Evolutionary conservation across 257 asterid genomes (phyloP).

Genomic region (Gynochthodes officinalis): DNA sequence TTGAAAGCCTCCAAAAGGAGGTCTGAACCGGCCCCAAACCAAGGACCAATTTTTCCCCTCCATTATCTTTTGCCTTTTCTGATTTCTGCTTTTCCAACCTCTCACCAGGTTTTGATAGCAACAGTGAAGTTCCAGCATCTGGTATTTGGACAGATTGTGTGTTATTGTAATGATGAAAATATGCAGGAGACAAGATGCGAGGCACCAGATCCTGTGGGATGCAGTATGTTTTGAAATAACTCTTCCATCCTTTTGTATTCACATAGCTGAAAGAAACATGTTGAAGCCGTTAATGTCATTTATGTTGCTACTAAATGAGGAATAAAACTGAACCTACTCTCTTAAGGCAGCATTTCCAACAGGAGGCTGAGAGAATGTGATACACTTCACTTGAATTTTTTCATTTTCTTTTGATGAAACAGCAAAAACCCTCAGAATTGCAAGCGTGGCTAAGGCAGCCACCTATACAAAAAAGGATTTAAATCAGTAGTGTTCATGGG

Average conservation of each 20-base stretch:
- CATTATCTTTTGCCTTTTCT: constrained; percentile 54
- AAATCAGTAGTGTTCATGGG: constrained; percentile 15
- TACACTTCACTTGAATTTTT: constrained; percentile 86
- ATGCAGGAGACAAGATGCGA: constrained; percentile 97
- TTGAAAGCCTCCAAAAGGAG: constrained; percentile 95
- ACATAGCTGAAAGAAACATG: constrained; percentile 65
- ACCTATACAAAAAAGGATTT: constrained; percentile 51
- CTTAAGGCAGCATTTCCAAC: constrained; percentile 97
- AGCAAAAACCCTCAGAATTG: constrained; percentile 84
- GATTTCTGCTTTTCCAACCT: constrained; percentile 51
- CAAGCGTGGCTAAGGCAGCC: constrained; percentile 94
- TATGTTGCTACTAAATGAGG: not conserved
- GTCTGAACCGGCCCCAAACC: constrained; percentile 98
- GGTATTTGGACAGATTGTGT: constrained; percentile 36
- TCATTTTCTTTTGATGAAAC: constrained; percentile 79
- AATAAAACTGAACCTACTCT: constrained; percentile 55
- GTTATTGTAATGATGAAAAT: constrained; percentile 93
- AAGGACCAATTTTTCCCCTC: constrained; percentile 84
- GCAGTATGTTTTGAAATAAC: constrained; percentile 85
- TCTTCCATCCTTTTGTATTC: constrained; percentile 88
- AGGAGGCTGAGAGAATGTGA: constrained; percentile 99
- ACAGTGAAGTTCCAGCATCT: constrained; percentile 41
- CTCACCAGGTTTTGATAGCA: constrained; percentile 42
- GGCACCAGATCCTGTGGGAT: constrained; percentile 99
- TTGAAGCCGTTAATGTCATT: constrained; percentile 11